phyloP scores from a whole-genome alignment of 1,284 basidiomycete genomes.

The Megacollybia platyphylla region DNA sequence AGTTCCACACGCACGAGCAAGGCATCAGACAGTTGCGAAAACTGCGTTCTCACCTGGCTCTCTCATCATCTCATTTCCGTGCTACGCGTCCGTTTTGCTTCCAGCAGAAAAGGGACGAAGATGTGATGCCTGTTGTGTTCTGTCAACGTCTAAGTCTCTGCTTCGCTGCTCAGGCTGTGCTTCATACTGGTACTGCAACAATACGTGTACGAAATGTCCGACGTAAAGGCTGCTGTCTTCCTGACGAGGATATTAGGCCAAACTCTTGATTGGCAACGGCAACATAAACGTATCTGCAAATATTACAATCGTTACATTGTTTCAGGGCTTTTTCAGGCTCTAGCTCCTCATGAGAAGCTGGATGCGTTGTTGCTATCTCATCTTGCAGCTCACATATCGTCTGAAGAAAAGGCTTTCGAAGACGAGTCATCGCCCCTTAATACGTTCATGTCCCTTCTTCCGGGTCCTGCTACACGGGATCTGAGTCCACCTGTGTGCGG shows the following conservation, averaged over 20 bases:
- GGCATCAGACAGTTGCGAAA: conserved; percentile 35
- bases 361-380: conserved; percentile 56
- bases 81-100: conserved; percentile 37
- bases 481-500: conserved; percentile 21
- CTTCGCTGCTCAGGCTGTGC: conserved; percentile 50
- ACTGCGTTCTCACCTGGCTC: conserved; percentile 25
- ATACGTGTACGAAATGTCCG: conserved; percentile 32
- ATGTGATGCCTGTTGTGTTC: conserved; percentile 49
- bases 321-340: conserved; percentile 30
- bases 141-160: conserved; percentile 15
- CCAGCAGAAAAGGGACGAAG: conserved; percentile 42
- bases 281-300: conserved; percentile 59
- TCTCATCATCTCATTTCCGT: conserved; percentile 26
- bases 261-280: conserved; percentile 43
- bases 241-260: conserved; percentile 36
- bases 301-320: conserved; percentile 28
- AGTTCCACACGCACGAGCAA: conserved; percentile 29
- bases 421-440: conserved; percentile 17
- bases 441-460: conserved; percentile 39
- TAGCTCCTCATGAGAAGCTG: conserved; percentile 37
- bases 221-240: conserved; percentile 2
- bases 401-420: conserved; percentile 9
- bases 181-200: conserved; percentile 59
- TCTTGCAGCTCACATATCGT: conserved; percentile 30
- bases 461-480: conserved; percentile 18